phyloP scores from a whole-genome alignment of 306 rosid genomes.

The Macrotyloma uniflorum region DNA sequence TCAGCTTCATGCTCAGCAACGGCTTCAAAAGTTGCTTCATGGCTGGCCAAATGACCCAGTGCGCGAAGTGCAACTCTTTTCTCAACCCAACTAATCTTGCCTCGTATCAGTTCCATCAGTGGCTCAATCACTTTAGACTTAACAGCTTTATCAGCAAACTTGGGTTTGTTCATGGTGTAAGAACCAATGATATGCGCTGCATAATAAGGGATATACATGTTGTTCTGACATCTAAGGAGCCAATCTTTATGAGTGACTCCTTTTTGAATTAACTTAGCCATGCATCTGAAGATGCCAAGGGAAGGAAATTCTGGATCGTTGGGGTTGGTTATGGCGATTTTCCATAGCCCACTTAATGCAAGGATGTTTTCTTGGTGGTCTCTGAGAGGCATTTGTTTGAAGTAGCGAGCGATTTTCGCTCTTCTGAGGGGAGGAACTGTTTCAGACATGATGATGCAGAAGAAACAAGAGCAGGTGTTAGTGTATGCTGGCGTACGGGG shows the following conservation, averaged over 20 bases:
- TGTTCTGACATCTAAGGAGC: conserved; percentile 60
- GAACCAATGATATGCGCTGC: conserved; percentile 82
- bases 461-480: conserved; percentile 52
- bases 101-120: conserved; percentile 58
- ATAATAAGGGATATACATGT: conserved; percentile 68
- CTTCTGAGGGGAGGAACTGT: conserved; percentile 47
- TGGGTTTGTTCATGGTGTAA: conserved; percentile 56
- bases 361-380: conserved; percentile 59
- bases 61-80: conserved; percentile 74
- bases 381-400: conserved; percentile 55
- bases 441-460: conserved; percentile 65
- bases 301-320: conserved; percentile 67
- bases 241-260: conserved; percentile 51
- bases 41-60: conserved; percentile 63
- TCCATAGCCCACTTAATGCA: conserved; percentile 61
- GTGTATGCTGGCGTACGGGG: conserved; percentile 34
- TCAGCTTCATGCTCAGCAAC: conserved; percentile 48
- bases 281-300: conserved; percentile 66
- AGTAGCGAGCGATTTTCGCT: conserved; percentile 46
- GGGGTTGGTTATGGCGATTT: conserved; percentile 60
- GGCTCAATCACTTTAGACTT: conserved; percentile 60
- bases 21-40: conserved; percentile 55
- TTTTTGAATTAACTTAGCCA: conserved; percentile 62
- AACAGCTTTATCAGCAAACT: conserved; percentile 53
- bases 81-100: conserved; percentile 75